phyloP scores from a whole-genome alignment of 2,329 filamentous ascomycete species.

The Monosporascus sp. region DNA sequence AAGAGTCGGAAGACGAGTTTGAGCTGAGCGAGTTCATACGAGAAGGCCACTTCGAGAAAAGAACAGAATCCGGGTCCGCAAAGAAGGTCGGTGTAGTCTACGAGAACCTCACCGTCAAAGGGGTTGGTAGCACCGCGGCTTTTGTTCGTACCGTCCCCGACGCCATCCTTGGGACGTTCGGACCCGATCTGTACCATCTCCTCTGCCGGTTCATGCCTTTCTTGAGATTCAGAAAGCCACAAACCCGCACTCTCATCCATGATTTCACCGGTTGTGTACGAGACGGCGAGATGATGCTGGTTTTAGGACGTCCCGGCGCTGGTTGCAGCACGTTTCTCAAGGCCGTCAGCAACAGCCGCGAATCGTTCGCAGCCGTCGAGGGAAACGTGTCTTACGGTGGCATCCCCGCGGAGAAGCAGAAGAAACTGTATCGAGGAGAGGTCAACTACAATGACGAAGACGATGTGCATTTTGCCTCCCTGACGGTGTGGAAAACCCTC shows the following conservation, averaged over 20 bases:
- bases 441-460: conserved; percentile 77
- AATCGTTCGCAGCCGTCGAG: conserved; percentile 58
- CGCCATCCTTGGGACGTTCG: conserved; percentile 72
- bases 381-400: conserved; percentile 70
- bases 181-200: conserved; percentile 68
- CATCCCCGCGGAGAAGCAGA: conserved; percentile 62
- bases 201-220: conserved; percentile 38
- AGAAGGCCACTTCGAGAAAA: conserved; percentile 71
- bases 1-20: conserved; percentile 56
- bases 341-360: conserved; percentile 65
- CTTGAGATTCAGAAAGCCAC: conserved; percentile 17
- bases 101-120: conserved; percentile 71
- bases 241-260: conserved; percentile 46
- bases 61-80: conserved; percentile 57
- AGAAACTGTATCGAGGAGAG: conserved; percentile 66
- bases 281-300: conserved; percentile 66
- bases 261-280: conserved; percentile 64
- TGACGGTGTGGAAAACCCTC: conserved; percentile 75
- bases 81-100: conserved; percentile 77
- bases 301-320: conserved; percentile 64
- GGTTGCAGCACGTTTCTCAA: conserved; percentile 77
- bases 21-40: conserved; percentile 66
- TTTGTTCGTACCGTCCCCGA: conserved; percentile 70
- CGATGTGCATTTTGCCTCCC: conserved; percentile 66
- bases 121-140: conserved; percentile 58